Conservation (phyloP, 1,139 yeast genomes). For the Hansenula lynferdii region DNA sequence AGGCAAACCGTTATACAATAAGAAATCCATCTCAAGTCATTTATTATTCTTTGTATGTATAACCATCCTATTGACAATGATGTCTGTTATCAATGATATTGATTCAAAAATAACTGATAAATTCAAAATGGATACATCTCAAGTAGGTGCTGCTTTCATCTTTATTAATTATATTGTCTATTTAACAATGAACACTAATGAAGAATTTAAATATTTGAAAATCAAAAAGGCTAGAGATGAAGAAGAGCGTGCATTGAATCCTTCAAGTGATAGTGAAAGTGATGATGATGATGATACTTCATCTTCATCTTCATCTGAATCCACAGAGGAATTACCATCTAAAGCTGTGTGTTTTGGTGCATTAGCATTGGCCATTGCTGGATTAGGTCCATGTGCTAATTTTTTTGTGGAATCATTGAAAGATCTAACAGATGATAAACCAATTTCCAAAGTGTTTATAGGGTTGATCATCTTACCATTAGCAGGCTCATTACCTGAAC, state of each 20-base stretch:
- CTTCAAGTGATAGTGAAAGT: constrained; percentile 3
- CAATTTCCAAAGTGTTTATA: constrained; percentile 19
- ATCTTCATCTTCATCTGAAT: constrained; percentile 1
- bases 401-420: constrained; percentile 43
- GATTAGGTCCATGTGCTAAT: constrained; percentile 30
- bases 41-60: constrained; percentile 17
- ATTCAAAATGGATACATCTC: constrained; percentile 19
- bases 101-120: constrained; percentile 11
- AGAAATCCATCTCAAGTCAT: constrained; percentile 15
- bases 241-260: constrained; percentile 7
- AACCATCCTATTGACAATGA: constrained; percentile 12
- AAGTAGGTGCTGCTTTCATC: constrained; percentile 16
- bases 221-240: constrained; percentile 9
- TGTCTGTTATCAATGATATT: constrained; percentile 15
- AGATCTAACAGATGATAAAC: constrained; percentile 23
- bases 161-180: constrained; percentile 18
- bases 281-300: not conserved
- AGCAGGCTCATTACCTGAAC: constrained; percentile 23
- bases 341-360: constrained; percentile 19
- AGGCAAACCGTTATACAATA: constrained; percentile 11
- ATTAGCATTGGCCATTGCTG: constrained; percentile 18
- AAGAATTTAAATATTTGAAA: constrained; percentile 15
- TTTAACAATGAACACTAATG: constrained; percentile 16
- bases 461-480: constrained; percentile 20
- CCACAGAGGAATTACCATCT: constrained; percentile 13